Evolutionary conservation across 345 rosid species (phyloP).

Genomic region (Salix suchowensis): DNA sequence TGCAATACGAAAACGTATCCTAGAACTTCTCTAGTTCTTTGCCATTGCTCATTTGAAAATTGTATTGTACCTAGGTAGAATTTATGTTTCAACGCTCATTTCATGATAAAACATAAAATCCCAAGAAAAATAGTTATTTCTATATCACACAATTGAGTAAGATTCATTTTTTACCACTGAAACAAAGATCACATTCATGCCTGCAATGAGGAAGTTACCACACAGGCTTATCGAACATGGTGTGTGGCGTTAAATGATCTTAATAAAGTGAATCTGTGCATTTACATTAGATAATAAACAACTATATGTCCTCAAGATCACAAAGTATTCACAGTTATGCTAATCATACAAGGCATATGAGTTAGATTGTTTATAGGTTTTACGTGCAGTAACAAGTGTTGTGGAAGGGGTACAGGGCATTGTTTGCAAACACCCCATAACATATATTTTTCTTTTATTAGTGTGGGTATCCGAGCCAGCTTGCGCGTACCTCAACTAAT

Average conservation of each 20-base stretch:
- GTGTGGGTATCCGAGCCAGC: too few relatives aligned
- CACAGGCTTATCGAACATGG: not conserved
- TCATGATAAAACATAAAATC: not conserved
- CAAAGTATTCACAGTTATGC: not conserved
- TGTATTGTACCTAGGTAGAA: not conserved
- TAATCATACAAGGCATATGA: not conserved
- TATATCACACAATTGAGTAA: not conserved
- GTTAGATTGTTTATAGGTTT: not conserved
- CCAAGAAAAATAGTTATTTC: not conserved
- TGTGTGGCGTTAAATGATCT: not conserved
- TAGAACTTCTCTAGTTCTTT: not conserved
- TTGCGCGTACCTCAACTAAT: too few relatives aligned
- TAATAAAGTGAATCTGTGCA: too few relatives aligned
- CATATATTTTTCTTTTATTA: too few relatives aligned
- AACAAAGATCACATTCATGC: not conserved
- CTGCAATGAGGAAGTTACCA: not conserved
- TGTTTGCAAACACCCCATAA: not conserved
- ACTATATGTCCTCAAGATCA: not conserved
- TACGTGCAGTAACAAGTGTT: constrained; percentile 2
- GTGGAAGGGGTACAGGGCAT: not conserved
- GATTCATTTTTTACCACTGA: not conserved
- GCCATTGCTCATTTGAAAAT: not conserved
- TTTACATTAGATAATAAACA: not conserved
- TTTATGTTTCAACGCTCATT: not conserved
- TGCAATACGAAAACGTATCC: not conserved